Base-by-base conservation (phyloP, 305 asterid genomes). In the Fraxinus greggii region DNA sequence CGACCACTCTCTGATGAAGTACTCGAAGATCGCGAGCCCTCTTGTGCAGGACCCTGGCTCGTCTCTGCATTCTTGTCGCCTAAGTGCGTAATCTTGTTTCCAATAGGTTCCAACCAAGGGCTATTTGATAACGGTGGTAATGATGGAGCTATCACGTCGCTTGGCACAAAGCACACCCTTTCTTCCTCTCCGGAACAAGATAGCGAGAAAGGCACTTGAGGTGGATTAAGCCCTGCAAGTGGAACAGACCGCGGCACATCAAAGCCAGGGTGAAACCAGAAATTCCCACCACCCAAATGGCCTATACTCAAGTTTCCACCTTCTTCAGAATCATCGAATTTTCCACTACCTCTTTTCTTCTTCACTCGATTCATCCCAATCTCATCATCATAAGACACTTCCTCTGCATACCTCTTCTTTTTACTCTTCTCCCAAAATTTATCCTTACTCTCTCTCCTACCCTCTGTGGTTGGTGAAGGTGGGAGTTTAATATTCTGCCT, bases 81-180 rank as follows among this genome's bases (percentile, higher is more conserved):
- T 0, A 90, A 79, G 32, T 86, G 88, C 1, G 97, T 86, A 40
- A 89, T 84, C 84, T 91, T 88, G 26, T 91, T 87, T 31, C 89
- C 92, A 48, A 91, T 85, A 28, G 97, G 93, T 65, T 89, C 97
- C 45, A 93, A 88, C 98, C 97, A 92, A 3, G 98, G 98, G 75
- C 90, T 91, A 72, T 86, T 86, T 5, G 97, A 88, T 77, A 92
- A 67, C 0, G 98, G 98, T 0, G 92, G 93, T 77, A 79, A 17
- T 17, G 93, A 92, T 0, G 88, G 93, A 4, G 87, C 83, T 23
- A 87, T 83, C 74, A 78, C 81, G 9, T 84, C 86, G 1, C 88
- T 79, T 0, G 97, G 95, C 36, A 87, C 86, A 82, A 87, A 93
- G 72, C 90, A 90, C 84, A 85, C 88, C 35, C 89, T 87, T 28